A percentile compares a stretch with the other conserved stretches of the same genome.
These are phyloP conservation scores for Clavispora vitiphila DNA, from an alignment of 805 yeast species.

Conservation along the genomic window DNA sequence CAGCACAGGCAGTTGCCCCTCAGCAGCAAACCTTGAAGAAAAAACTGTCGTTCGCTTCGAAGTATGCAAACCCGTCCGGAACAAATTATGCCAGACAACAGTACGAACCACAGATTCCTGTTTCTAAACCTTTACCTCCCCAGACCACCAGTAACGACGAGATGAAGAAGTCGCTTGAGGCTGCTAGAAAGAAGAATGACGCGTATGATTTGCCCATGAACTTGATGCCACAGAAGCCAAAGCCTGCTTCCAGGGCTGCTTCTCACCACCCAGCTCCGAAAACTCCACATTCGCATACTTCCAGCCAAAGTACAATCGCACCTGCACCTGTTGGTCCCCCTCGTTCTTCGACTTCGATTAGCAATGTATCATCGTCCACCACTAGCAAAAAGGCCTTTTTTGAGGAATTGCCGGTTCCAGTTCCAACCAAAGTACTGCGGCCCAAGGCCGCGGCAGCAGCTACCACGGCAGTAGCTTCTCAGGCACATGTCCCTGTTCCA, in stretches of 20 bases:
- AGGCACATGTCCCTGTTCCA: slow-evolving; percentile 6
- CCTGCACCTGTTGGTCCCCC: background rate
- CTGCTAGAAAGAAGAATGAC: slow-evolving; percentile 59
- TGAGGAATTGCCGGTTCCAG: slow-evolving; percentile 49
- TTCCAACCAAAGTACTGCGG: slow-evolving; percentile 23
- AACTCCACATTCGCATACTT: background rate
- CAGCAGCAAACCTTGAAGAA: slow-evolving; percentile 5
- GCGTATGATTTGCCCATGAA: slow-evolving; percentile 72
- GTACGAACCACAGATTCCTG: background rate
- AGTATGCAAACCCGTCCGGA: slow-evolving; percentile 3
- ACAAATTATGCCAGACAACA: slow-evolving; percentile 1
- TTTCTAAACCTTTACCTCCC: background rate
- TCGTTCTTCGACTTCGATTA: slow-evolving; percentile 7
- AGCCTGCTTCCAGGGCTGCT: slow-evolving; percentile 35
- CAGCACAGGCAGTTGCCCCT: background rate
- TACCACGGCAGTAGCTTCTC: slow-evolving; percentile 4
- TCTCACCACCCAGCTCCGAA: slow-evolving; percentile 1
- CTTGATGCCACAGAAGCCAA: slow-evolving; percentile 31
- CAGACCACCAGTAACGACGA: slow-evolving; percentile 2
- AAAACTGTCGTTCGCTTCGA: background rate
- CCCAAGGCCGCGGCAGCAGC: slow-evolving; percentile 30
- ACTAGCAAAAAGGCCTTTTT: slow-evolving; percentile 42
- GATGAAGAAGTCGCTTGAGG: slow-evolving; percentile 27
- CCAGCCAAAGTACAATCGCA: background rate
- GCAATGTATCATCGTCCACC: background rate